These are phyloP conservation scores for Candida loeiensis DNA, from an alignment of 805 yeast genomes.

Conservation along the genomic window DNA sequence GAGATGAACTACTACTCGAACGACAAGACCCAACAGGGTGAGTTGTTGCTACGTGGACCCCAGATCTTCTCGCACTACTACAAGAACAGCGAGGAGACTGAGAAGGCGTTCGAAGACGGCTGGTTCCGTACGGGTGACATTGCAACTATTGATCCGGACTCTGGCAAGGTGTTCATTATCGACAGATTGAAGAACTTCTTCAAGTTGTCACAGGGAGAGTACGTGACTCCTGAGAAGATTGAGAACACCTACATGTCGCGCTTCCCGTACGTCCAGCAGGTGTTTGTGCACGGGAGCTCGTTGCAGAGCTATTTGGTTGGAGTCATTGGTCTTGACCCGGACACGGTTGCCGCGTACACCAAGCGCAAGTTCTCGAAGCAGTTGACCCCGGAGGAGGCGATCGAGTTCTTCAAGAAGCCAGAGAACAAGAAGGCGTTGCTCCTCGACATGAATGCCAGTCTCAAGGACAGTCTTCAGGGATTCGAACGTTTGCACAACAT, in stretches of 20 bases:
- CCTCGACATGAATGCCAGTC: constrained; percentile 20
- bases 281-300: constrained; percentile 65
- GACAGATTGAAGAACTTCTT: constrained; percentile 80
- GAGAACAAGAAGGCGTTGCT: constrained; percentile 21
- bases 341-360: constrained; percentile 9
- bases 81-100: constrained; percentile 55
- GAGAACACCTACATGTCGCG: constrained; percentile 59
- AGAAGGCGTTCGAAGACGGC: constrained; percentile 50
- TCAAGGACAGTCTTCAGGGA: constrained; percentile 21
- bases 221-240: constrained; percentile 72
- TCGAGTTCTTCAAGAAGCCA: constrained; percentile 14
- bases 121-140: constrained; percentile 66
- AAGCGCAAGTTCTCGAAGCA: constrained; percentile 11
- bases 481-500: constrained; percentile 35
- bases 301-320: constrained; percentile 55
- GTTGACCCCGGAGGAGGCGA: constrained; percentile 12
- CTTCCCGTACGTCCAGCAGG: constrained; percentile 48
- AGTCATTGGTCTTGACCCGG: constrained; percentile 58
- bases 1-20: constrained; percentile 49
- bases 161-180: constrained; percentile 57
- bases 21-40: constrained; percentile 49
- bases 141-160: constrained; percentile 44
- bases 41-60: constrained; percentile 61
- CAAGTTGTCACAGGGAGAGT: constrained; percentile 53
- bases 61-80: constrained; percentile 56